Evolutionary conservation across 2,329 filamentous ascomycete genomes (phyloP), one percentile per base, ranked within the genome.

Genomic region (Periconia sp.): DNA sequence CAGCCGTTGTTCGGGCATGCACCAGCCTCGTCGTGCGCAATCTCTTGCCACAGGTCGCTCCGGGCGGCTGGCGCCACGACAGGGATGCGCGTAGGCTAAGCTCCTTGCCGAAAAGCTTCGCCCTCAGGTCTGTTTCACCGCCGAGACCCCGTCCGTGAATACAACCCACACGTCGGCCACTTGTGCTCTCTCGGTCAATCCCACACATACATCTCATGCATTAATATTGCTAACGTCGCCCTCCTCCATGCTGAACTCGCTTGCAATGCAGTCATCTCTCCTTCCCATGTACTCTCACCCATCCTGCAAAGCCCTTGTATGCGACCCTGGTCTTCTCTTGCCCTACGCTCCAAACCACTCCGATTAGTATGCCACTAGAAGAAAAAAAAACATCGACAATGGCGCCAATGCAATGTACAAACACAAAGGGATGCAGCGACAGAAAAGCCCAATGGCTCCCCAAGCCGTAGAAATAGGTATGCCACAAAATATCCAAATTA

Each of bases 81-180:
- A 34, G 8, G 30, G 29, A 33, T 40, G 31, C 7, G 13, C 17
- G n/a, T 3, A 16, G 11, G 30, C 50, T 56, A 53, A 55, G 52
- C 52, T 35, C 23, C 28, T 48, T 52, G 42, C 30, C 40, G 35
- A 48, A 45, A 47, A 50, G 52, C 48, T 52, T 55, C 41, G 49
- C 33, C 23, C 31, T 42, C 31, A 41, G 15, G 29, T 33, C 19
- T 25, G 40, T 48, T 39, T 40, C 46, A 43, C n/a, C n/a, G 30
- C 40, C 34, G 22, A 48, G 29, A 18, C 40, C 21, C 17, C 11
- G 13, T 9, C 26, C 34, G 25, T 35, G 36, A 37, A 38, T 41
- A 22, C n/a, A 38, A 21, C 21, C 16, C 7, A 6, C 31, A 19
- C 11, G 4, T 19, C 31, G 16, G 13, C 6, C n/a, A n/a, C n/a